These are phyloP conservation scores for Diaporthe citri DNA, from an alignment of 2,329 filamentous ascomycete species.

Conservation along the genomic window DNA sequence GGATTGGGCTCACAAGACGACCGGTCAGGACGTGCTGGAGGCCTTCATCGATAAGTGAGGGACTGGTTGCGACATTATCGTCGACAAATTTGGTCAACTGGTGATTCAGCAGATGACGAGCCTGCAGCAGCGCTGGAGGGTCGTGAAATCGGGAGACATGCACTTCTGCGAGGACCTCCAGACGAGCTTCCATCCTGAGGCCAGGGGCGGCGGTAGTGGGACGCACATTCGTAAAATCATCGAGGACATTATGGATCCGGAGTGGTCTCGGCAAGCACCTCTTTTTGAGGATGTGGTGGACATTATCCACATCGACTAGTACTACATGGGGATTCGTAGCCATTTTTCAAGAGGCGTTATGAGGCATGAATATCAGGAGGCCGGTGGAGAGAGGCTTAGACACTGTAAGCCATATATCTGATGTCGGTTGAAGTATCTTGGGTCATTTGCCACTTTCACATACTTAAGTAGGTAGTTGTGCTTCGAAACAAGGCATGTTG, in stretches of 20 bases:
- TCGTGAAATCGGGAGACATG: slow-evolving; percentile 46
- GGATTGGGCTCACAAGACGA: neutral
- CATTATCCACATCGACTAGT: too few species aligned
- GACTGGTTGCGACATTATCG: slow-evolving; percentile 54
- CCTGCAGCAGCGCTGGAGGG: slow-evolving; percentile 52
- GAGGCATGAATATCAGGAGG: too few species aligned
- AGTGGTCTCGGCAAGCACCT: neutral
- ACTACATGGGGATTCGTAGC: too few species aligned
- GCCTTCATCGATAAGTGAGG: neutral
- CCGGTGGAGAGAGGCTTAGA: too few species aligned
- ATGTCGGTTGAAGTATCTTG: too few species aligned
- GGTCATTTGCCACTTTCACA: too few species aligned
- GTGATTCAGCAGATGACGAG: slow-evolving; percentile 55
- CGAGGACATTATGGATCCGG: neutral
- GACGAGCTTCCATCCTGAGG: neutral
- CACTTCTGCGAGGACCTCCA: neutral
- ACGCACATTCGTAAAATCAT: neutral
- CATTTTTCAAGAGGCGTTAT: too few species aligned
- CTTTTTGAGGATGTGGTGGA: neutral
- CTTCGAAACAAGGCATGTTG: too few species aligned
- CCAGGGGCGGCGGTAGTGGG: neutral
- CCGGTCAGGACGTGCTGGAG: neutral
- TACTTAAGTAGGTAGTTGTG: too few species aligned
- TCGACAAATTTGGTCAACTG: slow-evolving; percentile 55
- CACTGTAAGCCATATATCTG: too few species aligned